phyloP scores from a whole-genome alignment of 2,329 filamentous ascomycete genomes.

The Rosellinia necatrix region DNA sequence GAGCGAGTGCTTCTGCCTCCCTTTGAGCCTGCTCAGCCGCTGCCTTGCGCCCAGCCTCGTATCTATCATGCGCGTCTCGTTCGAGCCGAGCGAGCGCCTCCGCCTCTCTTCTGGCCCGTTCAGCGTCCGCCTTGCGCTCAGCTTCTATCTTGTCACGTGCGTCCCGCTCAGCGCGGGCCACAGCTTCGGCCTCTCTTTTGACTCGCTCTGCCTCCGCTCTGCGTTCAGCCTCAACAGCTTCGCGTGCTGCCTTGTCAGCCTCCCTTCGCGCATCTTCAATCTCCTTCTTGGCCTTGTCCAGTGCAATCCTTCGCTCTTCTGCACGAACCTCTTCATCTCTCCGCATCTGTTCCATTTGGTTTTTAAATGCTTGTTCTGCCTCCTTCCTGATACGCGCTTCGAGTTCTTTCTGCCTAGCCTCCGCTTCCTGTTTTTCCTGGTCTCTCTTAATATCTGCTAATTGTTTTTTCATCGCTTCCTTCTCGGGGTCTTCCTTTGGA shows the following conservation, averaged over 20 bases:
- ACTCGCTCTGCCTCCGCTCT: constrained; percentile 48
- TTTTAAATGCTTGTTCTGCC: constrained; percentile 50
- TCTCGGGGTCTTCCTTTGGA: constrained; percentile 55
- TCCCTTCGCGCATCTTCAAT: constrained; percentile 53
- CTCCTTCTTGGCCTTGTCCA: constrained; percentile 52
- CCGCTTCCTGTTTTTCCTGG: constrained; percentile 51
- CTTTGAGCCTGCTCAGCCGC: constrained; percentile 45
- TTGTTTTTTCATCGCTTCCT: constrained; percentile 65
- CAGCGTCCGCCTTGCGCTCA: constrained; percentile 47
- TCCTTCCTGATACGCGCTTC: constrained; percentile 52
- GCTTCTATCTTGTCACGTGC: constrained; percentile 41
- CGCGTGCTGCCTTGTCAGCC: constrained; percentile 50
- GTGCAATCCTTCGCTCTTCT: constrained; percentile 44
- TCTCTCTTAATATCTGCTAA: constrained; percentile 56
- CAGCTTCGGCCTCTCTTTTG: constrained; percentile 33
- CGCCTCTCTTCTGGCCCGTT: constrained; percentile 35
- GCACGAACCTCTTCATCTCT: constrained; percentile 42
- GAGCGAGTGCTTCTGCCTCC: constrained; percentile 37
- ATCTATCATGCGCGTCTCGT: constrained; percentile 42
- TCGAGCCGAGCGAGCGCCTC: constrained; percentile 42
- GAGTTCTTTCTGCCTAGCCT: constrained; percentile 49
- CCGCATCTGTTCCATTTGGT: constrained; percentile 48
- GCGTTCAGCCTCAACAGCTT: constrained; percentile 44
- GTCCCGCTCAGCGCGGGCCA: constrained; percentile 42
- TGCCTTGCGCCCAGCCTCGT: constrained; percentile 41